Evolutionary conservation across 2,329 filamentous ascomycete species (phyloP).

Genomic region (Fonsecaea multimorphosa): DNA sequence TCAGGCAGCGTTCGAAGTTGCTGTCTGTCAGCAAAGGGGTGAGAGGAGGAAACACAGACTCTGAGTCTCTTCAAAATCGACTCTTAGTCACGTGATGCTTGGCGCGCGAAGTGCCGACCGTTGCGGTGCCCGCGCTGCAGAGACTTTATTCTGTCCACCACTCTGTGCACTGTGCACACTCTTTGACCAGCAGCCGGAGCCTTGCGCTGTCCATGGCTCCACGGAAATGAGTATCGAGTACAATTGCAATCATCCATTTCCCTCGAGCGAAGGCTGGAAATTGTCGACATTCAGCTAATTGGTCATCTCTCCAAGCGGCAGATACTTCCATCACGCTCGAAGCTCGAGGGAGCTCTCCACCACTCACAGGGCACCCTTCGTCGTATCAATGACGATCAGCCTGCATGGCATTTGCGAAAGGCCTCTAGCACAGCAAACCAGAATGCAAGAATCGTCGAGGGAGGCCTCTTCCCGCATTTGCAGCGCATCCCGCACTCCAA

Average conservation of each 20-base stretch:
- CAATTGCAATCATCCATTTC: neutral
- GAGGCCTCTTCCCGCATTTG: constrained; percentile 8
- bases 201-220: neutral
- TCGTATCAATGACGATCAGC: constrained; percentile 20
- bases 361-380: constrained; percentile 3
- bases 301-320: neutral
- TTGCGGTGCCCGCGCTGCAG: neutral
- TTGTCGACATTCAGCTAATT: neutral
- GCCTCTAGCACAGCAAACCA: constrained; percentile 4
- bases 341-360: neutral
- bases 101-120: neutral
- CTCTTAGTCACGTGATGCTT: neutral
- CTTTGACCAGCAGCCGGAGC: neutral
- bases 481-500: constrained; percentile 14
- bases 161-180: neutral
- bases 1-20: neutral
- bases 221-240: neutral
- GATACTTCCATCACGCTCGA: constrained; percentile 1
- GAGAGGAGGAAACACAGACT: neutral
- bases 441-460: neutral
- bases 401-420: constrained; percentile 7
- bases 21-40: neutral
- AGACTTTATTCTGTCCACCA: neutral
- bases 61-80: neutral
- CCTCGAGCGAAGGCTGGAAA: neutral